Conservation (phyloP, 2,329 filamentous ascomycete genomes). For the Epichloe bromicola region DNA sequence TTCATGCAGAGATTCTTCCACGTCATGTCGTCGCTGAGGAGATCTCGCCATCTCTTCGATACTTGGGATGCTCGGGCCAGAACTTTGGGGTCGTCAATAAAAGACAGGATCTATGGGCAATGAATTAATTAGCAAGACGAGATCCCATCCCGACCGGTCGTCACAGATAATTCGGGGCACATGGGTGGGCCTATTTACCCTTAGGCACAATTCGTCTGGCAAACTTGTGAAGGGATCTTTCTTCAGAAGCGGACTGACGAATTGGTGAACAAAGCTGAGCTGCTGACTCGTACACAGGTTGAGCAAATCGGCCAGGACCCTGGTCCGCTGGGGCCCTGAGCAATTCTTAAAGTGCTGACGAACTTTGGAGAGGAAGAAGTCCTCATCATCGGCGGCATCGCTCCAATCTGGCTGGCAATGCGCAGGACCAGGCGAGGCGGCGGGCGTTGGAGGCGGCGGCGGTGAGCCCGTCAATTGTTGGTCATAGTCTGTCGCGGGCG, state of each 20-base stretch:
- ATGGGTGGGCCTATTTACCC: constrained; percentile 40
- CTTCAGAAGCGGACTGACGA: constrained; percentile 85
- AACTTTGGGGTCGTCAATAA: constrained; percentile 92
- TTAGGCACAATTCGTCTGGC: constrained; percentile 82
- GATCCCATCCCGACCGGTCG: no score
- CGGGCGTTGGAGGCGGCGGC: constrained; percentile 51
- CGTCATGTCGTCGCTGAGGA: constrained; percentile 91
- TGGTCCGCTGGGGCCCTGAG: constrained; percentile 61
- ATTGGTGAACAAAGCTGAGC: constrained; percentile 90
- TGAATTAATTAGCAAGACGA: constrained; percentile 5
- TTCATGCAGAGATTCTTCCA: constrained; percentile 97
- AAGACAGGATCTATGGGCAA: constrained; percentile 64
- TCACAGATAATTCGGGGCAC: background rate
- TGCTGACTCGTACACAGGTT: constrained; percentile 93
- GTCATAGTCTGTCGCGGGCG: constrained; percentile 49
- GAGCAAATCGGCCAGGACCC: constrained; percentile 74
- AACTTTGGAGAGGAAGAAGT: constrained; percentile 68
- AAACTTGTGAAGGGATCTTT: constrained; percentile 91
- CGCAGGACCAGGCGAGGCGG: constrained; percentile 50
- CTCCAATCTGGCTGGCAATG: constrained; percentile 59
- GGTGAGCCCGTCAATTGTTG: constrained; percentile 47
- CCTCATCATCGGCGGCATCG: constrained; percentile 65
- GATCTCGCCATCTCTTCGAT: constrained; percentile 85
- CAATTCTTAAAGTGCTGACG: constrained; percentile 69
- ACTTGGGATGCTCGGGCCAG: constrained; percentile 89